phyloP scores from a whole-genome alignment of 495 filamentous ascomycete genomes.

The Paragyromitra xinjiangensis region DNA sequence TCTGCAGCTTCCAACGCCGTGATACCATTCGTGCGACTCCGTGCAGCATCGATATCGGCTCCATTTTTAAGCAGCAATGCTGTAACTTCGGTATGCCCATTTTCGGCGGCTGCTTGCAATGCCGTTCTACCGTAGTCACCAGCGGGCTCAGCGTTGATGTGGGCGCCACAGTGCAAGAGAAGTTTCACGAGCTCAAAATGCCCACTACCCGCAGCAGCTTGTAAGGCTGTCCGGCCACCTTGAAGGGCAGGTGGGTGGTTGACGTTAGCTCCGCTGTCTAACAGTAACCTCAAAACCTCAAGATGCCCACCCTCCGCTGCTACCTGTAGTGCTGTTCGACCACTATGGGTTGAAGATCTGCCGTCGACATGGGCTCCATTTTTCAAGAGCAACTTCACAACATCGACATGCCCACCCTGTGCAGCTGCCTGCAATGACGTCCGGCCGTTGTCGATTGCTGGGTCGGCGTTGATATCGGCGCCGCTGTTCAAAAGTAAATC shows the following conservation, averaged over 20 bases:
- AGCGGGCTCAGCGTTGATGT: not conserved
- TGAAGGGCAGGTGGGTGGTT: not conserved
- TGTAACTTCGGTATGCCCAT: conserved; percentile 4
- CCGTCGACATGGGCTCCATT: not conserved
- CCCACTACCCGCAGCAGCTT: conserved; percentile 1
- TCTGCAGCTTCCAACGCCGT: not conserved
- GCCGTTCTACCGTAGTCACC: not conserved
- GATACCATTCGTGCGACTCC: not conserved
- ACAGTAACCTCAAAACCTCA: not conserved
- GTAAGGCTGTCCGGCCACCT: not conserved
- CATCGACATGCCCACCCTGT: too few relatives aligned
- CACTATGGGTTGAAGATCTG: not conserved
- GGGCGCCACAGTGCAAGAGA: not conserved
- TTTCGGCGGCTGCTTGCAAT: conserved; percentile 1
- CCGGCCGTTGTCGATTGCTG: too few relatives aligned
- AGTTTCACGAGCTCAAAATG: not conserved
- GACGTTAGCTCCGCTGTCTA: conserved; percentile 9
- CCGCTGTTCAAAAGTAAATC: too few relatives aligned
- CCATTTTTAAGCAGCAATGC: conserved; percentile 36
- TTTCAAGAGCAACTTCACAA: not conserved
- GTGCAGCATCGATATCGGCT: conserved; percentile 42
- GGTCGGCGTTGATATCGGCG: too few relatives aligned
- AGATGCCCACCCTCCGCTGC: not conserved
- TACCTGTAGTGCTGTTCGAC: not conserved
- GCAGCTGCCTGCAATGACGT: too few relatives aligned